Base-by-base conservation (phyloP, 2,329 filamentous ascomycete species). In the Cyphellophora europaea region DNA sequence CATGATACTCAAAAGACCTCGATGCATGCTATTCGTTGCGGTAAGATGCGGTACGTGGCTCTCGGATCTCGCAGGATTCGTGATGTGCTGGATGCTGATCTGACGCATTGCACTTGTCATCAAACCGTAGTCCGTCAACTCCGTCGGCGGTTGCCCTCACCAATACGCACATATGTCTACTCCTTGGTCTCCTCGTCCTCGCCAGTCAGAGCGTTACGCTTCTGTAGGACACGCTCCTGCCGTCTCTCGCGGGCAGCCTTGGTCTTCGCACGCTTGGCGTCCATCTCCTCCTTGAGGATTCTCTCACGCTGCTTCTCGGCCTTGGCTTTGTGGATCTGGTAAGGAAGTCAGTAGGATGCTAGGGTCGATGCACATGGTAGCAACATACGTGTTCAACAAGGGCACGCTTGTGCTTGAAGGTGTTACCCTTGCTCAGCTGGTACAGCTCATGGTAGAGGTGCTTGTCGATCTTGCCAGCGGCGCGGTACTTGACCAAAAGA, bases 361-460 rank as follows among this genome's bases (percentile, higher is more conserved):
- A n/a, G n/a, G n/a, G n/a, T n/a, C n/a, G n/a, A n/a, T n/a, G n/a
- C n/a, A n/a, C n/a, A n/a, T n/a, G n/a, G n/a, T n/a, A n/a, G n/a
- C n/a, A 58, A 86, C 91, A 63, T 93, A 98, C 91, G 77, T 98
- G 91, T 80, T 98, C 91, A 66, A 98, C 87, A 59, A 98, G 82
- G 63, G 88, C 91, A 72, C 91, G 83, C 88, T 96, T 98, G 86
- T 98, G 91, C 88, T 98, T 98, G 84, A 98, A 98, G 68, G 91
- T 89, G 82, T 98, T 98, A 93, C 91, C 93, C 88, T 98, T 98
- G 82, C 84, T 91, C 66, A 93, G 76, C 72, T 95, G 91, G 80
- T 98, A 98, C 18, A 98, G 86, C 76, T 96, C 88, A 80, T 98
- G 91, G 81, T 98, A 98, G 48, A 98, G 87, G 79, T 98, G 91